Evolutionary conservation across 345 rosid genomes (phyloP).

Genomic region (Aquilaria malaccensis): DNA sequence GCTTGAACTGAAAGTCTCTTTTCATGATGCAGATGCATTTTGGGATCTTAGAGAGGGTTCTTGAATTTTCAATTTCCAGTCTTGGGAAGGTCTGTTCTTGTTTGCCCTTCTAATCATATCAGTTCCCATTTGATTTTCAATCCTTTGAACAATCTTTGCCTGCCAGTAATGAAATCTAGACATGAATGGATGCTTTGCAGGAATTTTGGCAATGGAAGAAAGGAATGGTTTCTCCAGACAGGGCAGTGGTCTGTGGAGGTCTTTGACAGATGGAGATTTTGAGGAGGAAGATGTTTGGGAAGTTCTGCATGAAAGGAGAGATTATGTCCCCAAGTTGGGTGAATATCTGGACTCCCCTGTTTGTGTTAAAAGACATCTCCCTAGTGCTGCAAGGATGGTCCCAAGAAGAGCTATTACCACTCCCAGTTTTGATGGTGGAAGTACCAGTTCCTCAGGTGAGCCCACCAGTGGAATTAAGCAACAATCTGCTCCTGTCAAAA

Average conservation of each 20-base stretch:
- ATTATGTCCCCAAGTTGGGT: constrained; percentile 12
- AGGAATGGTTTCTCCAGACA: constrained; percentile 16
- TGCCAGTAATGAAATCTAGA: background rate
- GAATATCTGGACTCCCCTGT: constrained; percentile 18
- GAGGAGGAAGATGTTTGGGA: constrained; percentile 49
- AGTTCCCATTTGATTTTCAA: no score
- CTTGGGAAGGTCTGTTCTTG: constrained; percentile 21
- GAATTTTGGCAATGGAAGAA: constrained; percentile 29
- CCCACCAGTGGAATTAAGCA: constrained; percentile 22
- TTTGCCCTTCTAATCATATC: background rate
- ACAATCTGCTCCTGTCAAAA: constrained; percentile 64
- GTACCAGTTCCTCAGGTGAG: constrained; percentile 19
- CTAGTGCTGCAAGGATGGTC: constrained; percentile 49
- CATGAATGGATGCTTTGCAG: constrained; percentile 6
- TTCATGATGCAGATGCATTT: constrained; percentile 25
- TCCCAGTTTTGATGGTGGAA: constrained; percentile 6
- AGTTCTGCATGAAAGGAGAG: constrained; percentile 27
- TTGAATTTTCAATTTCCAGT: constrained; percentile 4
- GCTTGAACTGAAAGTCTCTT: constrained; percentile 11
- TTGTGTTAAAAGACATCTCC: constrained; percentile 24
- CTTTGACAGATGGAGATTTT: constrained; percentile 32
- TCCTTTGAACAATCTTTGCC: no score
- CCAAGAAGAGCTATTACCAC: constrained; percentile 18
- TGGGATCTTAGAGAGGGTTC: constrained; percentile 10
- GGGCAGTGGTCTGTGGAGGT: constrained; percentile 32